These are phyloP conservation scores for Vicia villosa DNA, from an alignment of 306 rosid species.

Conservation along the genomic window DNA sequence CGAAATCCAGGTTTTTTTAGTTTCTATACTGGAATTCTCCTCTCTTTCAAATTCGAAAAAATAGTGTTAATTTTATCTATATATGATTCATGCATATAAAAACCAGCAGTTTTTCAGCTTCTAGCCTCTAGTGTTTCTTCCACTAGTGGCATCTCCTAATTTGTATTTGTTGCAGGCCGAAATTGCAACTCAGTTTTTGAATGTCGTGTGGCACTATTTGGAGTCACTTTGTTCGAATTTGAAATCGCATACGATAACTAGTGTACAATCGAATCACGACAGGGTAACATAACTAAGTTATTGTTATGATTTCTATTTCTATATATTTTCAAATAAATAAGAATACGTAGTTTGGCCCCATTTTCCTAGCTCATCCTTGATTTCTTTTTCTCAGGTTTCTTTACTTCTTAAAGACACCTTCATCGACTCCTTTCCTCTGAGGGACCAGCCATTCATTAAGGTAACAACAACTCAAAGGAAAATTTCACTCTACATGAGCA, in stretches of 20 bases:
- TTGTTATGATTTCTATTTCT: conserved; percentile 28
- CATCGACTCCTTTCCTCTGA: conserved; percentile 78
- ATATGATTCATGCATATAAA: conserved; percentile 23
- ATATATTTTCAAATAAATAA: conserved; percentile 23
- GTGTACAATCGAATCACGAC: conserved; percentile 80
- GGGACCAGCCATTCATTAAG: conserved; percentile 88
- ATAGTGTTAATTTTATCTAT: background rate
- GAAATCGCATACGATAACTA: conserved; percentile 80
- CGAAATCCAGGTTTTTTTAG: conserved; percentile 73
- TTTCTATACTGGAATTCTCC: conserved; percentile 37
- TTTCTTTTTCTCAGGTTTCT: conserved; percentile 71
- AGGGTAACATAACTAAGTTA: conserved; percentile 58
- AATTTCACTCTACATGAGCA: conserved; percentile 3
- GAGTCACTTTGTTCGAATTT: conserved; percentile 84
- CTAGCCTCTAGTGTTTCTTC: conserved; percentile 30
- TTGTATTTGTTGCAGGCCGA: conserved; percentile 58
- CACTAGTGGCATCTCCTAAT: conserved; percentile 32
- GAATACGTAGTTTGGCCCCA: conserved; percentile 5
- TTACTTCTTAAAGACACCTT: conserved; percentile 95
- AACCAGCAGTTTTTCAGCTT: conserved; percentile 24
- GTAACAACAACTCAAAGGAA: conserved; percentile 47
- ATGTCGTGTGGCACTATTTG: conserved; percentile 61
- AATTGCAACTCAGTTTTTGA: conserved; percentile 68
- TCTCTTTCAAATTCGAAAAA: background rate
- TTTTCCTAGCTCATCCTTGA: conserved; percentile 33